A percentile compares a stretch with the other conserved stretches of the same genome.
These are phyloP conservation scores for Aspergillus cavernicola DNA, from an alignment of 495 filamentous ascomycete species.

Conservation along the genomic window DNA sequence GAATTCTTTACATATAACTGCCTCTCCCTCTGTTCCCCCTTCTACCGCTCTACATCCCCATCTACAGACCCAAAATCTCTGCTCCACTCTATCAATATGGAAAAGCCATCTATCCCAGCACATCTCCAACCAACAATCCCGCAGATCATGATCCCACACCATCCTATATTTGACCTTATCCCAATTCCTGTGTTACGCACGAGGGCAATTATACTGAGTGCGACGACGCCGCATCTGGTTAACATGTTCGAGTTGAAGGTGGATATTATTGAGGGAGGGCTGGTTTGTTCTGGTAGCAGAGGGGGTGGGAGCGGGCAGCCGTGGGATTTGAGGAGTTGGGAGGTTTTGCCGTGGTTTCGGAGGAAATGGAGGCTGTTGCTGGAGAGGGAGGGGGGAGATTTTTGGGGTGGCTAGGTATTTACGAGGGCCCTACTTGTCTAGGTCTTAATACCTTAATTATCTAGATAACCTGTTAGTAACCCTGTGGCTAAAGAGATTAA, in stretches of 20 bases:
- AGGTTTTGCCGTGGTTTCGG: slow-evolving; percentile 36
- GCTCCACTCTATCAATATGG: too few species aligned
- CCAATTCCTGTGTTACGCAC: slow-evolving; percentile 38
- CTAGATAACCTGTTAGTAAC: too few species aligned
- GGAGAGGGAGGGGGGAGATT: not conserved
- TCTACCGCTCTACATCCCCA: slow-evolving; percentile 27
- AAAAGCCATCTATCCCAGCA: slow-evolving; percentile 26
- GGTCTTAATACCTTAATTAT: too few species aligned
- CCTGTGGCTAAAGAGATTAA: too few species aligned
- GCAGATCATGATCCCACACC: slow-evolving; percentile 44
- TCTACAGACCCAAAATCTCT: slow-evolving; percentile 23
- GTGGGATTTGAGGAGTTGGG: slow-evolving; percentile 38
- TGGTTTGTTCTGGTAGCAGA: slow-evolving; percentile 13
- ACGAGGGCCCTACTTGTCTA: too few species aligned
- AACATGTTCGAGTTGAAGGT: slow-evolving; percentile 38
- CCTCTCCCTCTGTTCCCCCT: slow-evolving; percentile 30
- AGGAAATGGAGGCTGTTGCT: slow-evolving; percentile 29
- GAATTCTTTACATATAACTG: slow-evolving; percentile 22
- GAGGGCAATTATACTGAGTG: slow-evolving; percentile 33
- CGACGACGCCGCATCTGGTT: slow-evolving; percentile 27
- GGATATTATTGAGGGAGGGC: slow-evolving; percentile 35
- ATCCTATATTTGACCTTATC: slow-evolving; percentile 41
- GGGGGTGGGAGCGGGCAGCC: slow-evolving; percentile 13
- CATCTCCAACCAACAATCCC: slow-evolving; percentile 41
- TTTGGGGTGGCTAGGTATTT: too few species aligned